Conservation (phyloP, 306 rosid species). For the Fragaria iinumae region DNA sequence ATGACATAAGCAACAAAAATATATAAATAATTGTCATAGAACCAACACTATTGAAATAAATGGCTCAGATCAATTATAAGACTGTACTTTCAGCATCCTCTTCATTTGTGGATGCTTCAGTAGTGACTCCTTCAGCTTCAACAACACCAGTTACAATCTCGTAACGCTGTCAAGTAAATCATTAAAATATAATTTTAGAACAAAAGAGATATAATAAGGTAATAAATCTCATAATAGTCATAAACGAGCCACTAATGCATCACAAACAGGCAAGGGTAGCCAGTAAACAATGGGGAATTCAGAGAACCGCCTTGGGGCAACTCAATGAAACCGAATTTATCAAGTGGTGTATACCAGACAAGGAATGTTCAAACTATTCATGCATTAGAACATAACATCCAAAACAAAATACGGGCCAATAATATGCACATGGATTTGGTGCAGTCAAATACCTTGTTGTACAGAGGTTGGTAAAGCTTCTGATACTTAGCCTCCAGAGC, state of each 20-base stretch:
- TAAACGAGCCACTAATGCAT: background rate
- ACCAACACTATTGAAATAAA: background rate
- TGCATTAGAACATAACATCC: background rate
- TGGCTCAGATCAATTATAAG: background rate
- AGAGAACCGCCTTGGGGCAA: background rate
- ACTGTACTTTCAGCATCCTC: slow-evolving; percentile 52
- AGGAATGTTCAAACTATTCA: background rate
- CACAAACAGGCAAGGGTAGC: background rate
- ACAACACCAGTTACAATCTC: slow-evolving; percentile 72
- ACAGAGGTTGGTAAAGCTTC: slow-evolving; percentile 71
- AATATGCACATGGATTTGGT: background rate
- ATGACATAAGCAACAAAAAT: slow-evolving; percentile 9
- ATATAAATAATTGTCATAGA: background rate
- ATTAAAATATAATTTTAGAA: background rate
- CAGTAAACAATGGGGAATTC: background rate
- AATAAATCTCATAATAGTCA: background rate
- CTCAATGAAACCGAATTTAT: background rate
- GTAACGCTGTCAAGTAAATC: slow-evolving; percentile 49
- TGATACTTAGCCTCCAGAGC: slow-evolving; percentile 93
- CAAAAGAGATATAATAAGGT: background rate
- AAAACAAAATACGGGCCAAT: background rate
- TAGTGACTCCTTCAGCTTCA: slow-evolving; percentile 60
- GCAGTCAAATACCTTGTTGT: slow-evolving; percentile 51
- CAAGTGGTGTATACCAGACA: background rate
- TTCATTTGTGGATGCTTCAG: slow-evolving; percentile 37